These are phyloP conservation scores for Hypoxylon rubiginosum DNA, from an alignment of 2,329 filamentous ascomycete species.

Conservation along the genomic window DNA sequence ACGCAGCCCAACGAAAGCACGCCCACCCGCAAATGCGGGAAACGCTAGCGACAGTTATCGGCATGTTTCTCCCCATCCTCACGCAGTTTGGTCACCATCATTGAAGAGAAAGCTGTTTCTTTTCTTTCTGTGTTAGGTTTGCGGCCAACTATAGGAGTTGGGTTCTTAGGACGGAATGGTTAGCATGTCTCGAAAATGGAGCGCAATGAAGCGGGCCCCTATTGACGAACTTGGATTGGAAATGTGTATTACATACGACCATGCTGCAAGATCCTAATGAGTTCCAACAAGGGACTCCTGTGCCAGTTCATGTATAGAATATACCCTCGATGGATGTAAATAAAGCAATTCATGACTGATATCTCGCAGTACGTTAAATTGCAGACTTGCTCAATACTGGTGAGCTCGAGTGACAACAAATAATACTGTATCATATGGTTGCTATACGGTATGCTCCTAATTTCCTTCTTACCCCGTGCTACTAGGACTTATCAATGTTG, in stretches of 20 bases:
- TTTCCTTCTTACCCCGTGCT: background rate
- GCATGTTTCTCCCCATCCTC: constrained; percentile 83
- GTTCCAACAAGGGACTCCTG: constrained; percentile 14
- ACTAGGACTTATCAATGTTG: background rate
- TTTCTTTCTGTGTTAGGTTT: constrained; percentile 33
- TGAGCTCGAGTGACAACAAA: constrained; percentile 2
- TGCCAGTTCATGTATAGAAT: constrained; percentile 32
- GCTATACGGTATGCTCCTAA: constrained; percentile 6
- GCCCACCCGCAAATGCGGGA: constrained; percentile 74
- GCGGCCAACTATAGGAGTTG: constrained; percentile 27
- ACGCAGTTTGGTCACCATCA: constrained; percentile 85
- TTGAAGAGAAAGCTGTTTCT: constrained; percentile 44
- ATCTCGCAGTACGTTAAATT: constrained; percentile 1
- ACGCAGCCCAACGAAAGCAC: constrained; percentile 65
- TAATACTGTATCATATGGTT: background rate
- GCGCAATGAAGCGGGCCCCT: constrained; percentile 2
- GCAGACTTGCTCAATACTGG: background rate
- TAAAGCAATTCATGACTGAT: constrained; percentile 27
- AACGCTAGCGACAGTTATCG: constrained; percentile 77
- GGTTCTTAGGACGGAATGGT: constrained; percentile 23
- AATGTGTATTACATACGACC: constrained; percentile 17
- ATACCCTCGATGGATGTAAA: constrained; percentile 39
- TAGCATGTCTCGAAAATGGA: constrained; percentile 18
- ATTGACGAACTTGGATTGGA: constrained; percentile 1
- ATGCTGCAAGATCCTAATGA: constrained; percentile 24